Conservation (phyloP, 345 rosid genomes). For the Murraya paniculata region DNA sequence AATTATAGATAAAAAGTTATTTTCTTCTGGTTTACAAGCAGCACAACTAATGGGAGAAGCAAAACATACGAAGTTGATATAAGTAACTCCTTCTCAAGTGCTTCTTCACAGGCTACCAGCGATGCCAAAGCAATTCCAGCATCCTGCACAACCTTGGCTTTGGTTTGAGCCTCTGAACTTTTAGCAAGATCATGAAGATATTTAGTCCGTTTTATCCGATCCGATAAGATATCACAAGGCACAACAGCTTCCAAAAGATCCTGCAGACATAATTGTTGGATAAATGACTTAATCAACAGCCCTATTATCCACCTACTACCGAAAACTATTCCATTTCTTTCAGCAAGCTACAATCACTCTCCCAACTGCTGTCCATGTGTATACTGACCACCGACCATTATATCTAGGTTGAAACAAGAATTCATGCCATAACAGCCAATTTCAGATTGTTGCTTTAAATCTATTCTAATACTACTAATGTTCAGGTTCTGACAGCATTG, state of each 20-base stretch:
- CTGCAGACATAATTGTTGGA: constrained; percentile 30
- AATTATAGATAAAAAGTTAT: background rate
- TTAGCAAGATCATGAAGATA: constrained; percentile 44
- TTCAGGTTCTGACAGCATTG: background rate
- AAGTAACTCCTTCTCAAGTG: constrained; percentile 55
- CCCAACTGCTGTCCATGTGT: no score
- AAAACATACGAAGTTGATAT: constrained; percentile 64
- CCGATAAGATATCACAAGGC: constrained; percentile 62
- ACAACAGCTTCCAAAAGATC: constrained; percentile 75
- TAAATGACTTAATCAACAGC: background rate
- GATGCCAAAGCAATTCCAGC: constrained; percentile 71
- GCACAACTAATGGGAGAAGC: constrained; percentile 11
- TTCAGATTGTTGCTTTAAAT: background rate
- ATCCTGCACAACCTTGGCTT: constrained; percentile 60
- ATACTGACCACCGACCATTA: background rate
- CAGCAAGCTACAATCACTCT: background rate
- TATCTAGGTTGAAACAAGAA: background rate
- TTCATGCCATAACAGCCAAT: background rate
- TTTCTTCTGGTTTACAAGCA: constrained; percentile 12
- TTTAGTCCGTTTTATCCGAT: constrained; percentile 48
- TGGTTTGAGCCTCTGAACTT: constrained; percentile 32
- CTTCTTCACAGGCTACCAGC: constrained; percentile 61
- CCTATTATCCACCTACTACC: background rate
- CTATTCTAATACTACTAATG: background rate
- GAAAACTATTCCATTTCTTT: background rate